Percentiles rank a stretch among this genome's conserved stretches.
These are phyloP conservation scores for Fusarium burgessii DNA, from an alignment of 2,329 filamentous ascomycete genomes.

Conservation along the genomic window DNA sequence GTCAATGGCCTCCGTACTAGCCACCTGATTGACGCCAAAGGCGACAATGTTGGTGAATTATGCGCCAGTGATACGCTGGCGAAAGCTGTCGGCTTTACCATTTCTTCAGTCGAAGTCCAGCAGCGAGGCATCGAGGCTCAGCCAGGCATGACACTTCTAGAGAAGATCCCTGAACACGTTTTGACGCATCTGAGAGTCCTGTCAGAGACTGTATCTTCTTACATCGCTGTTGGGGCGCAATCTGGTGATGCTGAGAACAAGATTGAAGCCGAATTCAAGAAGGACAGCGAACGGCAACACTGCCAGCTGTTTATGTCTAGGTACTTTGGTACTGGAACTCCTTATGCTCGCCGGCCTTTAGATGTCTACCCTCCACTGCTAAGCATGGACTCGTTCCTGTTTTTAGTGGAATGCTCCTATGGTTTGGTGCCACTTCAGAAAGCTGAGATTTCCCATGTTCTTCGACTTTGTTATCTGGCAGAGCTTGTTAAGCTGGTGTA, in stretches of 20 bases:
- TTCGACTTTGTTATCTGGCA: conserved; percentile 88
- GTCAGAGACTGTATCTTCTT: conserved; percentile 88
- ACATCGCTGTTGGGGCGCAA: conserved; percentile 80
- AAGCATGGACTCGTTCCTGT: conserved; percentile 78
- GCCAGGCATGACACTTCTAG: conserved; percentile 79
- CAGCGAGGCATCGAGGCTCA: conserved; percentile 86
- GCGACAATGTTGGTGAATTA: conserved; percentile 58
- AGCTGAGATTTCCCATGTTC: conserved; percentile 80
- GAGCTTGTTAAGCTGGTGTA: conserved; percentile 87
- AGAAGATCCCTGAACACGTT: conserved; percentile 85
- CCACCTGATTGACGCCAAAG: conserved; percentile 50
- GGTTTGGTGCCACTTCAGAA: conserved; percentile 75
- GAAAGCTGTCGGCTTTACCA: conserved; percentile 81
- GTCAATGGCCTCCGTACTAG: conserved; percentile 64
- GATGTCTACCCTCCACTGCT: conserved; percentile 70
- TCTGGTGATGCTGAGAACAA: conserved; percentile 69
- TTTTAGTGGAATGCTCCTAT: conserved; percentile 83
- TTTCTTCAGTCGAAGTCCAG: conserved; percentile 90
- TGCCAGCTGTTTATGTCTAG: conserved; percentile 79
- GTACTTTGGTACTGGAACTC: conserved; percentile 59
- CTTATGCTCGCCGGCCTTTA: conserved; percentile 55
- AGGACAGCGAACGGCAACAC: conserved; percentile 78
- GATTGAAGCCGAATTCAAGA: conserved; percentile 74
- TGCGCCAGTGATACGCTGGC: conserved; percentile 70
- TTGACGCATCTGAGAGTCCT: conserved; percentile 90